phyloP scores from a whole-genome alignment of 257 asterid genomes.

The Cruciata laevipes region DNA sequence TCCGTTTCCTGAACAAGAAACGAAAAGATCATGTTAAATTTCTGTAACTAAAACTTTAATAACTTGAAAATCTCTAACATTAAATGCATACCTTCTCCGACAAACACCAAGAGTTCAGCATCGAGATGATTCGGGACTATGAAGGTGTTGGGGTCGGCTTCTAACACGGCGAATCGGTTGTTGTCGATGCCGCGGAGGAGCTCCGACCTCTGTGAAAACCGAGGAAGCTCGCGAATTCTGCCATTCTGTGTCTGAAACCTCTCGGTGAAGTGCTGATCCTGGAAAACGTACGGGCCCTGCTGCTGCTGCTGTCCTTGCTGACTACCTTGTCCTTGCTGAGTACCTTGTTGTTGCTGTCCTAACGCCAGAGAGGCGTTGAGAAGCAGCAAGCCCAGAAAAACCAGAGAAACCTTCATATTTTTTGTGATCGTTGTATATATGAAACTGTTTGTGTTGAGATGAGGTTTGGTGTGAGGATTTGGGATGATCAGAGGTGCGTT shows the following conservation, averaged over 20 bases:
- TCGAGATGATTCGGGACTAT: slow-evolving; percentile 56
- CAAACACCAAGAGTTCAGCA: slow-evolving; percentile 46
- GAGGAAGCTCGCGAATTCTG: slow-evolving; percentile 44
- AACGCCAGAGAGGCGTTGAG: slow-evolving; percentile 16
- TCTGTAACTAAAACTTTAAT: background rate
- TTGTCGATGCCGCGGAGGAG: slow-evolving; percentile 57
- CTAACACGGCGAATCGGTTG: slow-evolving; percentile 41
- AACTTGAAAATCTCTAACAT: too few relatives aligned
- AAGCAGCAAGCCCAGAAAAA: slow-evolving; percentile 25
- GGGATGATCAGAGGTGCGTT: background rate
- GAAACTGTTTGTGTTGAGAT: too few relatives aligned
- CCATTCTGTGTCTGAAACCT: slow-evolving; percentile 44
- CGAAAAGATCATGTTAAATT: background rate
- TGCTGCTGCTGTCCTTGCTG: background rate
- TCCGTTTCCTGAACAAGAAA: slow-evolving; percentile 43
- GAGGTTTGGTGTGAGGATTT: background rate
- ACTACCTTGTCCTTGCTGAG: background rate
- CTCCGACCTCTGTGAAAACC: slow-evolving; percentile 44
- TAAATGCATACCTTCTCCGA: slow-evolving; percentile 19
- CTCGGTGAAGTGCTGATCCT: slow-evolving; percentile 47
- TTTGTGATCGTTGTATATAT: background rate
- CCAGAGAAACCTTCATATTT: background rate
- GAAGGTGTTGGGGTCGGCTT: slow-evolving; percentile 66
- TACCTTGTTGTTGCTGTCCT: background rate
- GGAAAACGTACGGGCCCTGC: slow-evolving; percentile 45